phyloP scores from a whole-genome alignment of 768 basidiomycete genomes.

The Coprinopsis sp. region DNA sequence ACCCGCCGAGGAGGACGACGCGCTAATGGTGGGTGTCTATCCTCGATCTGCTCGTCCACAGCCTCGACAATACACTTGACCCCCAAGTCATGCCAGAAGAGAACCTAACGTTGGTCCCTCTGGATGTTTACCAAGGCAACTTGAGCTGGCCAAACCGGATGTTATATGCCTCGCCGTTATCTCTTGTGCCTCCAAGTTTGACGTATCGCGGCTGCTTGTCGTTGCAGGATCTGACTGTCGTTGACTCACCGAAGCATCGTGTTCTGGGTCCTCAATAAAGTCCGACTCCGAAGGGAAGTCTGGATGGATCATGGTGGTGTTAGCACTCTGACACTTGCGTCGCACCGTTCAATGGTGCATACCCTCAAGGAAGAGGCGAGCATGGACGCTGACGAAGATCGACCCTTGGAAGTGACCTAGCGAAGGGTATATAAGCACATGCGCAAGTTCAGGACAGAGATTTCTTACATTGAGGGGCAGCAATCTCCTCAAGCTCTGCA shows the following conservation, averaged over 20 bases:
- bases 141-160: conserved; percentile 48
- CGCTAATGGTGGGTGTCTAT: conserved; percentile 26
- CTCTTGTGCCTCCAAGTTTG: conserved; percentile 40
- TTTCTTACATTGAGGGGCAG: conserved; percentile 37
- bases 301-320: conserved; percentile 19
- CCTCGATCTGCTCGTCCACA: conserved; percentile 22
- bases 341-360: too few species aligned
- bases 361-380: conserved; percentile 37
- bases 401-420: conserved; percentile 48
- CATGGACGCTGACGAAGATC: conserved; percentile 44
- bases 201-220: conserved; percentile 39
- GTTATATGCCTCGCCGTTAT: conserved; percentile 34
- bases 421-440: not conserved
- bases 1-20: conserved; percentile 50
- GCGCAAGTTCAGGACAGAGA: too few species aligned
- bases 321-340: too few species aligned
- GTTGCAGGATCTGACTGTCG: conserved; percentile 42
- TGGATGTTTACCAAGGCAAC: conserved; percentile 33
- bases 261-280: conserved; percentile 36
- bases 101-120: too few species aligned
- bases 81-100: too few species aligned
- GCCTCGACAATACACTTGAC: conserved; percentile 31
- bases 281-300: conserved; percentile 36
- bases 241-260: conserved; percentile 43
- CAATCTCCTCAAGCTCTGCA: conserved; percentile 49